Evolutionary conservation across 371 early-diverging fungal genomes (phyloP).

Genomic region (Mycotypha africana): DNA sequence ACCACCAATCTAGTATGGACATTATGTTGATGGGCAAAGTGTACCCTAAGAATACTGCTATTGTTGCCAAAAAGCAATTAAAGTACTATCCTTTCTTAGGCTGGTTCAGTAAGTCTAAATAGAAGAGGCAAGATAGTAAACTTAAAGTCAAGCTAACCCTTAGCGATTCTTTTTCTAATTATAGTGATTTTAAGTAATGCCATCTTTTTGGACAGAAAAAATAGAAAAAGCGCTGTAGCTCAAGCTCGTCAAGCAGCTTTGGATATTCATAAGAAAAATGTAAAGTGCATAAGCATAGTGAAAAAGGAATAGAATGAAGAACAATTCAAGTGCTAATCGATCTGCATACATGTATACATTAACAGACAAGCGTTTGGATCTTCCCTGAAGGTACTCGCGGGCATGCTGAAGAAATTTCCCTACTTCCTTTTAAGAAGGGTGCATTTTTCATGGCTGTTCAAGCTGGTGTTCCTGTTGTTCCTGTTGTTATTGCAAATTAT

Average conservation of each 20-base stretch:
- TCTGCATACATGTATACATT: neutral
- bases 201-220: slow-evolving; percentile 87
- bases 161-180: no score
- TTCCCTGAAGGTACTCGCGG: slow-evolving; percentile 96
- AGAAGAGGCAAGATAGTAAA: no score
- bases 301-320: neutral
- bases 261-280: slow-evolving; percentile 71
- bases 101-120: slow-evolving; percentile 82
- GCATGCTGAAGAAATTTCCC: slow-evolving; percentile 57
- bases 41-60: slow-evolving; percentile 65
- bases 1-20: slow-evolving; percentile 89
- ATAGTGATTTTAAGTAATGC: slow-evolving; percentile 71
- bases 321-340: neutral
- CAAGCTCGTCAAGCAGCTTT: slow-evolving; percentile 74
- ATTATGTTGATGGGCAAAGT: slow-evolving; percentile 66
- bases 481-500: slow-evolving; percentile 82
- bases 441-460: slow-evolving; percentile 91
- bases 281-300: slow-evolving; percentile 27
- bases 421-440: slow-evolving; percentile 93
- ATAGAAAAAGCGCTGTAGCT: slow-evolving; percentile 73
- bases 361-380: slow-evolving; percentile 74
- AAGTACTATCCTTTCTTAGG: slow-evolving; percentile 84
- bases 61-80: slow-evolving; percentile 82
- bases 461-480: slow-evolving; percentile 85
- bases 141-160: no score